Evolutionary conservation across 192 early-diverging fungal species (phyloP).

Genomic region (Kappamyces sp.): DNA sequence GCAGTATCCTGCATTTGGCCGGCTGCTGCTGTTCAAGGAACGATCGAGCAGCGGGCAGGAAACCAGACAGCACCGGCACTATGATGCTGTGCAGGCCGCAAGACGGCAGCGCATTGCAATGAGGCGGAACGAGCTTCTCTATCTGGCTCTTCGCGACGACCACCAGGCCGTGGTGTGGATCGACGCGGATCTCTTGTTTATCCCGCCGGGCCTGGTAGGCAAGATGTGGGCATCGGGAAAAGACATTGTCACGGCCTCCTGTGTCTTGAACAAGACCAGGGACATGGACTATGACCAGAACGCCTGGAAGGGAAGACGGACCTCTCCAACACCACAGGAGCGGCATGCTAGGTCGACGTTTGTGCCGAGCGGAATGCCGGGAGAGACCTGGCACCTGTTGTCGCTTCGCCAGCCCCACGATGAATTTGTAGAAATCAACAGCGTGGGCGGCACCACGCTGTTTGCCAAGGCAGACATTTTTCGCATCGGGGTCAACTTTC

Average conservation of each 20-base stretch:
- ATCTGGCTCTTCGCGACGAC: constrained; percentile 5
- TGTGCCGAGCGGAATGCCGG: not conserved
- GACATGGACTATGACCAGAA: constrained; percentile 6
- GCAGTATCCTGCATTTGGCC: too few relatives aligned
- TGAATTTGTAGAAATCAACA: constrained; percentile 22
- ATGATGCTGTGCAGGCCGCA: constrained; percentile 12
- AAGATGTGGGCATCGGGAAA: constrained; percentile 25
- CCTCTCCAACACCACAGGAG: constrained; percentile 17
- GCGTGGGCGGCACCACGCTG: constrained; percentile 32
- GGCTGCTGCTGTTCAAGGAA: too few relatives aligned
- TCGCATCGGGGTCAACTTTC: constrained; percentile 26
- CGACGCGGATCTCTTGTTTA: constrained; percentile 24
- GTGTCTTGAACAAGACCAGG: not conserved
- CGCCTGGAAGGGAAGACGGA: constrained; percentile 20
- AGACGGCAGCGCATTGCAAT: constrained; percentile 23
- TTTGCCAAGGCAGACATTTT: constrained; percentile 25
- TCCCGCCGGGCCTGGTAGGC: constrained; percentile 22
- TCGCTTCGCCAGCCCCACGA: not conserved
- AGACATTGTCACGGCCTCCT: constrained; percentile 32
- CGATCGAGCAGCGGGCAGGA: too few relatives aligned
- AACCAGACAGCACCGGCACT: constrained; percentile 22
- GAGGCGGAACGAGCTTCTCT: constrained; percentile 26
- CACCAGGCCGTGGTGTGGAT: constrained; percentile 33
- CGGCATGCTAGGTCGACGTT: not conserved
- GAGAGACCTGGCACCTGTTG: not conserved